Evolutionary conservation across 2,329 filamentous ascomycete genomes (phyloP).

Genomic region (Nothopassalora personata): DNA sequence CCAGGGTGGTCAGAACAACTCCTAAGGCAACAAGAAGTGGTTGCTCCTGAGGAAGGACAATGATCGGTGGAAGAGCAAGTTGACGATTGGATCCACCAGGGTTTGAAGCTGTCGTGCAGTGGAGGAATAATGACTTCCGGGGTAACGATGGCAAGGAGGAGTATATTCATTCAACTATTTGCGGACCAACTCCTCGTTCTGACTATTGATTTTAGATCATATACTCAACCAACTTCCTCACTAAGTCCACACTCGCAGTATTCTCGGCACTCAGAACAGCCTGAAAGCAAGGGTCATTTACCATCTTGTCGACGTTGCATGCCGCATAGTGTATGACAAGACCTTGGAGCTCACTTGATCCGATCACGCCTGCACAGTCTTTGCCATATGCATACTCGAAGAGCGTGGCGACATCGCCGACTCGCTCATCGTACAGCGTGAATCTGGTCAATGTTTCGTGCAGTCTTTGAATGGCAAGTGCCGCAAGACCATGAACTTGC

Average conservation of each 20-base stretch:
- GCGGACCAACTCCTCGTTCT: too few species aligned
- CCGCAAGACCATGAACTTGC: background rate
- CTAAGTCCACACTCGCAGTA: background rate
- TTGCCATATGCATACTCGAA: background rate
- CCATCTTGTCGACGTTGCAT: background rate
- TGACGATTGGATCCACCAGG: background rate
- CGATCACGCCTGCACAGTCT: background rate
- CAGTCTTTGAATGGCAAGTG: background rate
- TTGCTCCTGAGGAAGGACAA: background rate
- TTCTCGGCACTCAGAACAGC: background rate
- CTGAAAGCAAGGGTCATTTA: background rate
- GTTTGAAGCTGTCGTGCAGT: too few species aligned
- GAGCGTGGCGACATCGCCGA: background rate
- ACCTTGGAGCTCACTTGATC: background rate
- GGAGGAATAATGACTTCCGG: too few species aligned
- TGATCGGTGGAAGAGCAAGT: background rate
- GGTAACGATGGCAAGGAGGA: too few species aligned
- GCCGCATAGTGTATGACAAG: background rate
- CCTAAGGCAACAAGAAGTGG: constrained; percentile 2
- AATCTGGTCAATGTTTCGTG: background rate
- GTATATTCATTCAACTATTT: too few species aligned
- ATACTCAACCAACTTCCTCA: background rate
- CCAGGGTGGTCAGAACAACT: constrained; percentile 5
- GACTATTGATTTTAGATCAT: background rate
- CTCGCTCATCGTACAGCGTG: background rate